Conservation (phyloP, 2,329 filamentous ascomycete species). For the Aspergillus carbonarius region DNA sequence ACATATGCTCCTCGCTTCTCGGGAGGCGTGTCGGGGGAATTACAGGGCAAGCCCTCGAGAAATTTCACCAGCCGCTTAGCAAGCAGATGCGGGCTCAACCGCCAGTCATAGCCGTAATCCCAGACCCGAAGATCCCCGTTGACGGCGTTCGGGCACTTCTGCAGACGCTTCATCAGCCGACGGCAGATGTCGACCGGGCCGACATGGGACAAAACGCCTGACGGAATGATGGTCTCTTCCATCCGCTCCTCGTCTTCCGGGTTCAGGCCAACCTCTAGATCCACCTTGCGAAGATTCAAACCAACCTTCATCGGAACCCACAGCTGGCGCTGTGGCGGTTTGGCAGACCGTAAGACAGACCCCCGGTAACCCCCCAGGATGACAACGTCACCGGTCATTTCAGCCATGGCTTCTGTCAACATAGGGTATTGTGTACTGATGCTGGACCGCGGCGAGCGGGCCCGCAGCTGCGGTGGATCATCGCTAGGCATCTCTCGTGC, state of each 20-base stretch:
- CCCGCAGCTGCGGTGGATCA: constrained; percentile 9
- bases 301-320: constrained; percentile 96
- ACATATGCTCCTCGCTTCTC: constrained; percentile 70
- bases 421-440: constrained; percentile 39
- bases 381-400: constrained; percentile 79
- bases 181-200: constrained; percentile 88
- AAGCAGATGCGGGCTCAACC: constrained; percentile 75
- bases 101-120: constrained; percentile 95
- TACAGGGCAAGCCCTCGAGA: constrained; percentile 72
- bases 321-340: constrained; percentile 77
- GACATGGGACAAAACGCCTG: constrained; percentile 86
- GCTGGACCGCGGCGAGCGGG: constrained; percentile 23
- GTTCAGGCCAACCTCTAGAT: constrained; percentile 81
- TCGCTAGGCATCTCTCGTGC: constrained; percentile 5
- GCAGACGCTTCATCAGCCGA: constrained; percentile 74
- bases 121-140: constrained; percentile 73
- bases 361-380: constrained; percentile 88
- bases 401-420: constrained; percentile 62
- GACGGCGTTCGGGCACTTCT: constrained; percentile 70
- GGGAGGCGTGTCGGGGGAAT: constrained; percentile 55
- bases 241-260: constrained; percentile 80
- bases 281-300: constrained; percentile 84
- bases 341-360: constrained; percentile 80
- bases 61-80: constrained; percentile 71
- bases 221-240: constrained; percentile 78